These are phyloP conservation scores for Rasamsonia emersonii DNA, from an alignment of 2,329 filamentous ascomycete species.

Conservation along the genomic window DNA sequence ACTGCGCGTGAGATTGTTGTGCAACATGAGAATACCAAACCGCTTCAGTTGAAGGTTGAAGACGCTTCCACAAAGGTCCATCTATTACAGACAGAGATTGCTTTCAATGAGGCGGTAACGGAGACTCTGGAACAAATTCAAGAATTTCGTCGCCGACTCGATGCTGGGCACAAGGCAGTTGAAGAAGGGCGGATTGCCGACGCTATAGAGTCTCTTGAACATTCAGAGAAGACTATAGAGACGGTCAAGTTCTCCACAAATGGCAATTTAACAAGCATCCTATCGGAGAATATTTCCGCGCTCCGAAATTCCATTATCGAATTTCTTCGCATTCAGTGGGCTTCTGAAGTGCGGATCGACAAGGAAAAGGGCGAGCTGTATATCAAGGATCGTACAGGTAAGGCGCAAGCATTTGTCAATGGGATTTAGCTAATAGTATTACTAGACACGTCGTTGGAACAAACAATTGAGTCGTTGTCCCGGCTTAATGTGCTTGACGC, in stretches of 20 bases:
- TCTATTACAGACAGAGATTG: constrained; percentile 50
- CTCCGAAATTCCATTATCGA: constrained; percentile 59
- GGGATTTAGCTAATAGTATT: constrained; percentile 2
- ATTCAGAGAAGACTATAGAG: constrained; percentile 26
- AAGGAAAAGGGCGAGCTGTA: constrained; percentile 45
- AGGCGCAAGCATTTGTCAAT: constrained; percentile 27
- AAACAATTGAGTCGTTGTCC: constrained; percentile 23
- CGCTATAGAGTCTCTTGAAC: constrained; percentile 42
- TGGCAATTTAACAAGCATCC: constrained; percentile 41
- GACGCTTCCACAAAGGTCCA: constrained; percentile 48
- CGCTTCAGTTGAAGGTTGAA: constrained; percentile 55
- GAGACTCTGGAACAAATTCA: constrained; percentile 44
- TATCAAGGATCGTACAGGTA: constrained; percentile 45
- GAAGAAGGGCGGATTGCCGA: constrained; percentile 36
- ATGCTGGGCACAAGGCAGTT: constrained; percentile 38
- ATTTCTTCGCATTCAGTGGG: constrained; percentile 63
- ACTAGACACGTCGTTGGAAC: constrained; percentile 17
- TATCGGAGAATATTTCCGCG: constrained; percentile 57
- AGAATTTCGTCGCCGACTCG: constrained; percentile 41
- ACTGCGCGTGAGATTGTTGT: constrained; percentile 74
- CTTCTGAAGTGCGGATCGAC: constrained; percentile 56
- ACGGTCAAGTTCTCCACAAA: constrained; percentile 22
- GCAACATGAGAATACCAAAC: constrained; percentile 61
- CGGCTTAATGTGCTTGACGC: constrained; percentile 23
- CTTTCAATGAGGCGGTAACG: constrained; percentile 48